Evolutionary conservation across 2,329 filamentous ascomycete genomes (phyloP).

Genomic region (Talaromyces sp.): DNA sequence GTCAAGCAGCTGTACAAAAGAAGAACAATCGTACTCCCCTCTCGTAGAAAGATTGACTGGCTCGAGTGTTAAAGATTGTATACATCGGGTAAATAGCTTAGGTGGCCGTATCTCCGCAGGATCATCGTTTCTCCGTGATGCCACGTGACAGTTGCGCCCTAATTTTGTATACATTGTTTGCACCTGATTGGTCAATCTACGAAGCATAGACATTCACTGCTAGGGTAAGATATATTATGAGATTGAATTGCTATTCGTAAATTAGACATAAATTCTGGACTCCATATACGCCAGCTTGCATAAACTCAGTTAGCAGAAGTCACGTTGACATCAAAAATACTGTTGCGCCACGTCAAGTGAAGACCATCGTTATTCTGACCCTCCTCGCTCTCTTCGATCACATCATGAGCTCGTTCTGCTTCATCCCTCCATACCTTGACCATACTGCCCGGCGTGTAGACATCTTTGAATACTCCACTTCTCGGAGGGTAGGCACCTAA

Average conservation of each 20-base stretch:
- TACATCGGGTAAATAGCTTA: slow-evolving; percentile 15
- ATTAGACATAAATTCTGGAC: background rate
- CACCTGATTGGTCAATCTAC: background rate
- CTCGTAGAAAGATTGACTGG: background rate
- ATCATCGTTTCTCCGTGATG: slow-evolving; percentile 14
- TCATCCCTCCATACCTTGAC: slow-evolving; percentile 88
- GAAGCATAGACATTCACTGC: background rate
- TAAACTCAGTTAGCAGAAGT: slow-evolving; percentile 3
- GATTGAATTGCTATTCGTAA: background rate
- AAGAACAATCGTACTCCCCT: background rate
- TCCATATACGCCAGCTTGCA: background rate
- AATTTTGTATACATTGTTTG: background rate
- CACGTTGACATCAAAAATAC: slow-evolving; percentile 61
- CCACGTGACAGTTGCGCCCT: slow-evolving; percentile 6
- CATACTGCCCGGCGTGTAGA: slow-evolving; percentile 85
- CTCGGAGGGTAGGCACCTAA: slow-evolving; percentile 66
- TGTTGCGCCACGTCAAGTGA: slow-evolving; percentile 66
- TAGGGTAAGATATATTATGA: background rate
- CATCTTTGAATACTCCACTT: slow-evolving; percentile 70
- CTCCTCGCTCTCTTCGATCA: slow-evolving; percentile 66
- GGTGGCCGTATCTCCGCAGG: slow-evolving; percentile 20
- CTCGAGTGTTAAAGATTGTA: background rate
- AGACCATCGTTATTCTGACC: slow-evolving; percentile 51
- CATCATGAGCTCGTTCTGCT: slow-evolving; percentile 64
- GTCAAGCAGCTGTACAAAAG: background rate